These are phyloP conservation scores for Aegilops tauschii DNA, from an alignment of 176 grass and related monocot genomes.

Conservation along the genomic window DNA sequence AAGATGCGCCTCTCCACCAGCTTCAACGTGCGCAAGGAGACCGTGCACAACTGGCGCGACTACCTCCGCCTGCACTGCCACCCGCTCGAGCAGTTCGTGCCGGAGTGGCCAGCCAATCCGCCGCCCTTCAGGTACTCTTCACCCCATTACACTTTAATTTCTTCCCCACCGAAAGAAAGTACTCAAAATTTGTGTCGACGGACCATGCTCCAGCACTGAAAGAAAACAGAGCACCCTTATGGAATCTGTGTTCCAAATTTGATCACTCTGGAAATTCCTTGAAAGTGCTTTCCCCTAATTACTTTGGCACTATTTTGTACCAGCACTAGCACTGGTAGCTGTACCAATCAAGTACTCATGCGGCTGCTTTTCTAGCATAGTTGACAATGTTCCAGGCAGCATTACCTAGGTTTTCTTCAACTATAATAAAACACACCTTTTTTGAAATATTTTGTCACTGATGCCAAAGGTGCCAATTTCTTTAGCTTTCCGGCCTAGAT, in stretches of 20 bases:
- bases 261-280: too few relatives aligned
- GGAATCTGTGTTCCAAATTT: background rate
- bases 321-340: background rate
- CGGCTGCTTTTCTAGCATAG: background rate
- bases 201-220: too few relatives aligned
- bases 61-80: conserved; percentile 95
- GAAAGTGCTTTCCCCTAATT: background rate
- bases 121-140: conserved; percentile 49
- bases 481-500: background rate
- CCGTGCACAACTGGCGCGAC: conserved; percentile 88
- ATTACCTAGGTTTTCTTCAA: background rate
- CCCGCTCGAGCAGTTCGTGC: conserved; percentile 63
- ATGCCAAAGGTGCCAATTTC: background rate
- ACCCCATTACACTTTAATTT: background rate
- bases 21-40: conserved; percentile 90
- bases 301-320: background rate
- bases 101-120: conserved; percentile 65
- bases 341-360: background rate
- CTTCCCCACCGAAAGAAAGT: too few relatives aligned
- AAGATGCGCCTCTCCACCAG: conserved; percentile 94
- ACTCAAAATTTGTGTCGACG: too few relatives aligned
- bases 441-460: background rate
- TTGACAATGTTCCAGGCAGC: background rate
- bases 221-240: background rate
- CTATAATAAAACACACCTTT: background rate